Conservation (phyloP, 2,329 filamentous ascomycete genomes). For the Lasiodiplodia gonubiensis region DNA sequence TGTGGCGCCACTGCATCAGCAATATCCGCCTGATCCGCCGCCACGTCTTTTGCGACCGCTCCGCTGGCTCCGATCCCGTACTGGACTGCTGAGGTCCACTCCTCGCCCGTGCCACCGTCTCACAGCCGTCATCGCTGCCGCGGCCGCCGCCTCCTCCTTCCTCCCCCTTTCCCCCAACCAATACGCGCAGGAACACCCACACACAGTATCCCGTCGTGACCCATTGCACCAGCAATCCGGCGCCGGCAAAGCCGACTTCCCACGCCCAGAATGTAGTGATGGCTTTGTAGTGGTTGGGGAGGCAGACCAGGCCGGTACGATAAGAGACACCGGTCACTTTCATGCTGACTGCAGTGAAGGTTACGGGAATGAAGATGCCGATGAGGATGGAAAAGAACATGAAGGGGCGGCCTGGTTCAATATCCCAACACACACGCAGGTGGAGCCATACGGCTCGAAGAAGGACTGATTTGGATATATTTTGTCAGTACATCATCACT, state of each 20-base stretch:
- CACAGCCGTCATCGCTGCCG: background rate
- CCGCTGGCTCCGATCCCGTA: background rate
- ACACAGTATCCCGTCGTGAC: conserved; percentile 44
- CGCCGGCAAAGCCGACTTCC: conserved; percentile 41
- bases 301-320: conserved; percentile 44
- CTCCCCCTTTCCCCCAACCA: conserved; percentile 26
- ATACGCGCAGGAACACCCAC: conserved; percentile 40
- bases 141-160: background rate
- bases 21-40: conserved; percentile 36
- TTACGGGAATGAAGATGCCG: conserved; percentile 40
- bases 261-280: conserved; percentile 47
- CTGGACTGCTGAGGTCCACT: background rate
- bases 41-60: conserved; percentile 33
- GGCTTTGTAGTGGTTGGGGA: conserved; percentile 43
- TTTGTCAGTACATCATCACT: background rate
- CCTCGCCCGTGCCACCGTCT: background rate
- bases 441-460: conserved; percentile 48
- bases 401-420: conserved; percentile 39
- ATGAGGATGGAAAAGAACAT: conserved; percentile 40
- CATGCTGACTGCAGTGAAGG: conserved; percentile 41
- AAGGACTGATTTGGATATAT: conserved; percentile 33
- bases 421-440: conserved; percentile 47
- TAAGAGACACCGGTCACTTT: conserved; percentile 45
- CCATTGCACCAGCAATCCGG: conserved; percentile 40
- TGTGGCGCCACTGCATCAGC: conserved; percentile 39